phyloP scores from a whole-genome alignment of 345 rosid species.

The Corchorus capsularis region DNA sequence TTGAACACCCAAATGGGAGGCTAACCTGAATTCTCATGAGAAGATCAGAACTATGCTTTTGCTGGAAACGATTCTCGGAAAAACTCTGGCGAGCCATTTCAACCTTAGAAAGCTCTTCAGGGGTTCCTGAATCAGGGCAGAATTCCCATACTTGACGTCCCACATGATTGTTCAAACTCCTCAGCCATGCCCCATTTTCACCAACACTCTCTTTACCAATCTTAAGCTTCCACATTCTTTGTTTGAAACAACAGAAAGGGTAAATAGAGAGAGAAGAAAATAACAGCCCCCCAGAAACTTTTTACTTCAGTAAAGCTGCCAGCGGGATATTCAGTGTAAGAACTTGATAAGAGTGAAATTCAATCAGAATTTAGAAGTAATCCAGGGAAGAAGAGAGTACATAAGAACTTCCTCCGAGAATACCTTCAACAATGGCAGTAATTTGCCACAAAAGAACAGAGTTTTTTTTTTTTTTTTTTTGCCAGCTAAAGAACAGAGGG shows the following conservation, averaged over 20 bases:
- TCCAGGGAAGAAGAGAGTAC: no score
- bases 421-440: no score
- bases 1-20: not conserved
- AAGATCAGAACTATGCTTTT: slow-evolving; percentile 86
- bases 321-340: no score
- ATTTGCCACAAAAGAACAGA: no score
- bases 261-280: no score
- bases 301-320: not conserved
- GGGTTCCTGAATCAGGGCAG: slow-evolving; percentile 63
- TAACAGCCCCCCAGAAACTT: not conserved
- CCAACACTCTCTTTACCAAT: slow-evolving; percentile 15
- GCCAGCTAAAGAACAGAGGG: no score
- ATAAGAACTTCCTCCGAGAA: no score
- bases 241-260: no score
- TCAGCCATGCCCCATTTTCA: slow-evolving; percentile 49
- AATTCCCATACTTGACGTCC: slow-evolving; percentile 95
- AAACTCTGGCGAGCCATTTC: slow-evolving; percentile 65
- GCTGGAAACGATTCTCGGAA: slow-evolving; percentile 48
- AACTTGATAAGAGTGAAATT: no score
- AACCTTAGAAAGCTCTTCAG: slow-evolving; percentile 58
- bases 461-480: no score
- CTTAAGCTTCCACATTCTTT: slow-evolving; percentile 25
- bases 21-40: slow-evolving; percentile 85
- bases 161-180: slow-evolving; percentile 48
- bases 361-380: no score